Base-by-base conservation (phyloP, 1,139 yeast species). In the Sugiyamaella grinbergsii region DNA sequence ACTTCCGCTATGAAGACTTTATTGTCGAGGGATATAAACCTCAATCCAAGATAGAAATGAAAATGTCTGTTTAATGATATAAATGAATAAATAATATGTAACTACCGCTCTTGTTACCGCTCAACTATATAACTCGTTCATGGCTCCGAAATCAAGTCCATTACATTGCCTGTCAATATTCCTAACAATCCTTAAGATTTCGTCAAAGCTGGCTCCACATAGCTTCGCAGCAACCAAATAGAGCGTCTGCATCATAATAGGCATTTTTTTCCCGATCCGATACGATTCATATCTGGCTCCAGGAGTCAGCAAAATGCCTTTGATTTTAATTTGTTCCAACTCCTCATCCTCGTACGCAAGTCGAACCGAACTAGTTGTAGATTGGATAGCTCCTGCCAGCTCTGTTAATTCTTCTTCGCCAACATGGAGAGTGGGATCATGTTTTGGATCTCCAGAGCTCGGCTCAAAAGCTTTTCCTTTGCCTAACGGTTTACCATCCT, bases 1-100 rank as follows among this genome's bases (percentile, higher is more conserved):
- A 88, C 62, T 93, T 93, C 73, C 80, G 75, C 60, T 86, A 74
- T 61, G 97, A 90, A 54, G 98, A 93, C 68, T 90, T 93, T 63
- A 85, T 82, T 62, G 81, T 93, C 41, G 72, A 74, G 2, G 88
- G 81, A 50, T 93, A 93, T 67, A 75, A 85, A 52, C 97, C 97
- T 2, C 83, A 89, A 65, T 79, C 82, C 4, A 82, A 83, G 54
- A 91, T 93, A 59, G 88, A 85, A 61, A 93, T 93, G 99, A 79
- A 88, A 71, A 78, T 82, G 85, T 77, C 85, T 58, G 83, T 82
- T 22, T 31, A 34, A 42, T 32, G 32, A 32, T 13, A 42, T 26
- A 31, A 24, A n/a, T 23, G 34, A 43, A 37, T 37, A 38, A 45
- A 36, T 45, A 36, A 36, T 22, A 34, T 15, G 31, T 42, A 42